Conservation (phyloP, 345 rosid genomes). For the Punica granatum region DNA sequence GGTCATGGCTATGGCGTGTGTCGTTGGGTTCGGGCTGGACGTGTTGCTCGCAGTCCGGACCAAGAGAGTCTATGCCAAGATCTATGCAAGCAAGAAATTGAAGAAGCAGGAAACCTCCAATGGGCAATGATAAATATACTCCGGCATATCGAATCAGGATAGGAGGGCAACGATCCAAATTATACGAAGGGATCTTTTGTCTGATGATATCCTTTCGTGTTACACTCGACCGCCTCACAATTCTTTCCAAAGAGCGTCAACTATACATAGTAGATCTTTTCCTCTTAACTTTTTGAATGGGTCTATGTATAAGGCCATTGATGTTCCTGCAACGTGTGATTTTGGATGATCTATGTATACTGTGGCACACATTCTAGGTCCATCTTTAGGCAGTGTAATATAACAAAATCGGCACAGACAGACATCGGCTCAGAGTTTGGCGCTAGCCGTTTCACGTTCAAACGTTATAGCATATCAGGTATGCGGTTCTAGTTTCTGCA, state of each 20-base stretch:
- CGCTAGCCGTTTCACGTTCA: too few species aligned
- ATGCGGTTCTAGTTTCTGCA: too few species aligned
- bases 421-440: too few species aligned
- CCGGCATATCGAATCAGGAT: background rate
- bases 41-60: slow-evolving; percentile 52
- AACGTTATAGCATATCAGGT: too few species aligned
- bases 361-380: too few species aligned
- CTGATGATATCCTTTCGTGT: background rate
- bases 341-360: background rate
- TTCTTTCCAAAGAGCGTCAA: too few species aligned
- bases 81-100: slow-evolving; percentile 38
- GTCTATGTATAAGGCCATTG: too few species aligned
- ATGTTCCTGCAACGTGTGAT: background rate
- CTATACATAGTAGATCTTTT: too few species aligned
- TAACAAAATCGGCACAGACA: too few species aligned
- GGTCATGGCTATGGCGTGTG: slow-evolving; percentile 62
- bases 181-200: background rate
- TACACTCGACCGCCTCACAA: too few species aligned
- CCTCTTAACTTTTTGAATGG: too few species aligned
- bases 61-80: slow-evolving; percentile 47
- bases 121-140: background rate
- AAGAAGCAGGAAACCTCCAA: slow-evolving; percentile 21
- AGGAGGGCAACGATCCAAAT: background rate
- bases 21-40: slow-evolving; percentile 67
- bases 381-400: too few species aligned